Evolutionary conservation across 306 rosid genomes (phyloP), one percentile per base, ranked within the genome.

Genomic region (Benincasa hispida): DNA sequence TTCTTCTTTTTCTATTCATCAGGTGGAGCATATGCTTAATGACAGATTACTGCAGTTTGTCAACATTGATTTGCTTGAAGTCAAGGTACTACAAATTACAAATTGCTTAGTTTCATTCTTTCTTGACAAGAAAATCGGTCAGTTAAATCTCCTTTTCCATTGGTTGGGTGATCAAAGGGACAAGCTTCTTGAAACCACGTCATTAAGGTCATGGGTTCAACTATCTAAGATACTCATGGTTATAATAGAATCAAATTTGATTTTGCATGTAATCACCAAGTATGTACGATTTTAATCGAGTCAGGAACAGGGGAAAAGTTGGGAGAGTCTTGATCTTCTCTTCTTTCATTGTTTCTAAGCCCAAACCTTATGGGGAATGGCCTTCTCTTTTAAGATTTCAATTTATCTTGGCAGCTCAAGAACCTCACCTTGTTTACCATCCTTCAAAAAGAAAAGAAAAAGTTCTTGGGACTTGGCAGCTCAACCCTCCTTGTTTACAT

Each of bases 1-100:
- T 63, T 65, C 55, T 53, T 53, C 37, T 47, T 30, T 77, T 82
- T 63, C 67, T 73, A 72, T 72, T 30, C 10, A 47, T 76, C 92
- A 95, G 99, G 97, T 95, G 85, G 99, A 95, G 85, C 98, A 89
- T 82, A 92, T 95, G 91, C 89, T 95, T 79, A 95, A 95, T 77
- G 99, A 95, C 88, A 92, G 99, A 88, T 87, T 95, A 83, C 88
- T 90, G 73, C 99, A 92, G 72, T 95, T 95, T 85, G 99, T 88
- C 80, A 95, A 88, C 79, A 77, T 90, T n/a, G 99, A 95, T 86
- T 81, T 95, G 88, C 93, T 79, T 70, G 99, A 95, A 81, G 99
- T 95, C 90, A 95, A 95, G 99, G 99, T 95, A 91, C 60, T 63
- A 25, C 73, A 60, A 60, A 76, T 48, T 81, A 10, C 51, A 50